A percentile compares a stretch with the other conserved stretches of the same genome.
phyloP scores from a whole-genome alignment of 306 rosid species.

The Purshia tridentata region DNA sequence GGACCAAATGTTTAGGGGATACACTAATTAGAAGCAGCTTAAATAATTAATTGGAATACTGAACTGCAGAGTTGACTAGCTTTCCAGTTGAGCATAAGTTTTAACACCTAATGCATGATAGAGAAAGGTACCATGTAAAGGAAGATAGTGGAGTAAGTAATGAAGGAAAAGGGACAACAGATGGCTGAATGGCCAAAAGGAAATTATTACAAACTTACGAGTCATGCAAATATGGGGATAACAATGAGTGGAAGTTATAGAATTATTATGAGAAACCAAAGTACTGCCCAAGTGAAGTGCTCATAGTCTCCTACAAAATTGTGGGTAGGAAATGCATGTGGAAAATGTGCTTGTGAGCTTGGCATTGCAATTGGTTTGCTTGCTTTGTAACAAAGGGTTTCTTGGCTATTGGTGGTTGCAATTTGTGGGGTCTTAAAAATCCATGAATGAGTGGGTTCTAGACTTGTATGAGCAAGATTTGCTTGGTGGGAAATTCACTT shows the following conservation, averaged over 20 bases:
- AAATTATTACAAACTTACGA: slow-evolving; percentile 22
- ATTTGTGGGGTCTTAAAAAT: slow-evolving; percentile 2
- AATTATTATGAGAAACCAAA: not conserved
- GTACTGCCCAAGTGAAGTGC: slow-evolving; percentile 28
- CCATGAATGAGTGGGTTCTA: not conserved
- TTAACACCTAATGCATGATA: slow-evolving; percentile 7
- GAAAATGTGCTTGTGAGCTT: slow-evolving; percentile 13
- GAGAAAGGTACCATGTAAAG: not conserved
- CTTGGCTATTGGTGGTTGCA: not conserved
- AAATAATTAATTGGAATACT: not conserved
- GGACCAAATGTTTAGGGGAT: too few species aligned
- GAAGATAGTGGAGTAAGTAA: slow-evolving; percentile 24
- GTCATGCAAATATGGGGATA: slow-evolving; percentile 1
- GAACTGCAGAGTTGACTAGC: not conserved
- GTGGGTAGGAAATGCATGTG: slow-evolving; percentile 19
- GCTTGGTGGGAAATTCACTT: not conserved
- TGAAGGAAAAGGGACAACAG: slow-evolving; percentile 8
- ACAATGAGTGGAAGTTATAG: slow-evolving; percentile 15
- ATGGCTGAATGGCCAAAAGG: slow-evolving; percentile 22
- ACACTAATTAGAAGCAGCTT: not conserved
- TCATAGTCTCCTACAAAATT: slow-evolving; percentile 17
- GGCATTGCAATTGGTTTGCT: not conserved
- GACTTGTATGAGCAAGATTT: not conserved
- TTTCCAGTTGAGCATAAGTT: not conserved
- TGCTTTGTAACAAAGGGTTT: too few species aligned